Percentiles rank a stretch among this genome's conserved stretches.
phyloP scores from a whole-genome alignment of 148 eudicot species.

The Arbutus unedo region DNA sequence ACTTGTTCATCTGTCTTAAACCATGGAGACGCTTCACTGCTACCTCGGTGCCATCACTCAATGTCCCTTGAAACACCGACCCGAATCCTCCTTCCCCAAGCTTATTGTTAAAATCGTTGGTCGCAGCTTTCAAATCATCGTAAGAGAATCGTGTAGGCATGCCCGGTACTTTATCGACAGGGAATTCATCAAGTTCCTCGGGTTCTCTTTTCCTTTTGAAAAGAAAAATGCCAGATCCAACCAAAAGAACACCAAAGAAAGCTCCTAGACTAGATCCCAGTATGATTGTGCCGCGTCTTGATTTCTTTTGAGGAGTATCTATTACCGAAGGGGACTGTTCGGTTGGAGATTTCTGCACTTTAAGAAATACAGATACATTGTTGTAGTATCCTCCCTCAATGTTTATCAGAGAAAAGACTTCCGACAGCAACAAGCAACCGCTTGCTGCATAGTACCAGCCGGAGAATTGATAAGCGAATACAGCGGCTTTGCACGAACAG shows the following conservation, averaged over 20 bases:
- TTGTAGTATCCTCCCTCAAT: background rate
- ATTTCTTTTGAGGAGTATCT: background rate
- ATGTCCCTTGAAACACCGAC: background rate
- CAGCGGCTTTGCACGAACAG: background rate
- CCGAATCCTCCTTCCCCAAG: slow-evolving; percentile 17
- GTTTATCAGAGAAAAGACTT: background rate
- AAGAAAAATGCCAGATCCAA: background rate
- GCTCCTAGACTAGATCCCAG: slow-evolving; percentile 6
- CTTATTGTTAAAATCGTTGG: background rate
- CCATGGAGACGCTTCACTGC: slow-evolving; percentile 16
- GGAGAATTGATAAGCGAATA: too few species aligned
- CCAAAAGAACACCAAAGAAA: background rate
- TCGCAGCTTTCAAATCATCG: background rate
- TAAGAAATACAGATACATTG: background rate
- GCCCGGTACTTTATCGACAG: background rate
- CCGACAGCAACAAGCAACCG: background rate
- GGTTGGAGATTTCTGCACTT: background rate
- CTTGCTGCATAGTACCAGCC: too few species aligned
- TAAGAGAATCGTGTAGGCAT: slow-evolving; percentile 12
- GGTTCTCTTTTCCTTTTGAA: background rate
- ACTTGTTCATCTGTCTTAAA: background rate
- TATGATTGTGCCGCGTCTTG: background rate
- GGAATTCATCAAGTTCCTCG: slow-evolving; percentile 1
- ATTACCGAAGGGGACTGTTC: background rate
- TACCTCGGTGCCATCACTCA: slow-evolving; percentile 10